Percentiles rank a stretch among this genome's conserved stretches.
phyloP scores from a whole-genome alignment of 2,329 filamentous ascomycete species.

The Thelonectria discophora region DNA sequence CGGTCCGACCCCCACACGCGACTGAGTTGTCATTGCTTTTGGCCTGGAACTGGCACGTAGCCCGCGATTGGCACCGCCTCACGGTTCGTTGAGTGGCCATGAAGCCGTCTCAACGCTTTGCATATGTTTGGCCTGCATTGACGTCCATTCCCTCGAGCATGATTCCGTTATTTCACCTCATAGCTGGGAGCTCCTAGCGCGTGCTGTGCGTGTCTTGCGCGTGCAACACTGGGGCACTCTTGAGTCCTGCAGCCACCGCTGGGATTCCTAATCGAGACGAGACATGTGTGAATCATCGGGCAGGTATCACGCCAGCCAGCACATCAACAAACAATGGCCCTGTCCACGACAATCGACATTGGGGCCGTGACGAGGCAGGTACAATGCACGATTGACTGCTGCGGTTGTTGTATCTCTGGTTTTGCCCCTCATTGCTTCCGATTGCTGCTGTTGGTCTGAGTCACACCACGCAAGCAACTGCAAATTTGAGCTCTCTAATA shows the following conservation, averaged over 20 bases:
- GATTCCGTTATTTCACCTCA: background rate
- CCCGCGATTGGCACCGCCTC: background rate
- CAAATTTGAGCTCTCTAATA: no score
- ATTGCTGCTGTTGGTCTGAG: background rate
- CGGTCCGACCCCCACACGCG: constrained; percentile 1
- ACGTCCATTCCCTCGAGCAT: background rate
- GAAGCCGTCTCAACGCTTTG: background rate
- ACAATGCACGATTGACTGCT: background rate
- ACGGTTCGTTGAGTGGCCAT: background rate
- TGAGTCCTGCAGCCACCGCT: background rate
- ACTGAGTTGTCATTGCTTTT: background rate
- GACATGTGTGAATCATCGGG: background rate
- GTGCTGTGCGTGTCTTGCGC: no score
- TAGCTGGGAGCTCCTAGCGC: background rate
- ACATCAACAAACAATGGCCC: background rate
- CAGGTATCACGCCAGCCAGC: background rate
- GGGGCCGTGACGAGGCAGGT: background rate
- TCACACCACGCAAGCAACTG: background rate
- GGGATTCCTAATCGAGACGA: background rate
- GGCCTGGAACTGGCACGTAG: background rate
- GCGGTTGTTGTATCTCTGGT: no score
- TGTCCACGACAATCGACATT: background rate
- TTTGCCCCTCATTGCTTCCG: no score
- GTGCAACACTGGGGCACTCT: no score
- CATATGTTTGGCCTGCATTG: background rate